Evolutionary conservation across 306 rosid genomes (phyloP).

Genomic region (Ochetophila trinervis): DNA sequence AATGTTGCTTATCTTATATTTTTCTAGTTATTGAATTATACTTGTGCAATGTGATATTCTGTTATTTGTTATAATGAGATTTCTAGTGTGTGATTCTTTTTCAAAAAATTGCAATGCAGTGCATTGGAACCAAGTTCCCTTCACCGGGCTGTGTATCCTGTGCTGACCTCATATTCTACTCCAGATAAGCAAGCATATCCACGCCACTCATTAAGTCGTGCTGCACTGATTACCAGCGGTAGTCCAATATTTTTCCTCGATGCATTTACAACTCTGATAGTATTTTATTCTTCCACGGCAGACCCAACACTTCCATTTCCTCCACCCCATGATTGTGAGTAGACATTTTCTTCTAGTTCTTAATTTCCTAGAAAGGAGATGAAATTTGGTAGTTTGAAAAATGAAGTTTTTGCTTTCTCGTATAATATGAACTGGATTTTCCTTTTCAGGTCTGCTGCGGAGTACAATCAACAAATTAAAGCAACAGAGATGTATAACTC

Average conservation of each 20-base stretch:
- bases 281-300: constrained; percentile 87
- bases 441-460: constrained; percentile 68
- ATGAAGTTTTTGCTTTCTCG: constrained; percentile 17
- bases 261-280: constrained; percentile 82
- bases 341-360: background rate
- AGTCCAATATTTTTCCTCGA: constrained; percentile 98
- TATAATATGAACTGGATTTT: constrained; percentile 17
- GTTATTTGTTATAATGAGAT: background rate
- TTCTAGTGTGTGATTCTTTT: constrained; percentile 10
- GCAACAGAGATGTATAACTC: constrained; percentile 91
- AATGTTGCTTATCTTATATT: background rate
- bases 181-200: constrained; percentile 93
- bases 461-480: constrained; percentile 68
- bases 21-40: background rate
- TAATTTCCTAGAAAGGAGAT: constrained; percentile 9
- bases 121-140: constrained; percentile 90
- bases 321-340: constrained; percentile 96
- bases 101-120: constrained; percentile 45
- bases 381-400: constrained; percentile 11
- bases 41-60: background rate
- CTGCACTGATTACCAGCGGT: constrained; percentile 89
- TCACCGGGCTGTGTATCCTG: constrained; percentile 84
- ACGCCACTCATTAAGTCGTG: constrained; percentile 87
- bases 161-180: constrained; percentile 75
- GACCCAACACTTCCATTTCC: constrained; percentile 83